Evolutionary conservation across 305 asterid genomes (phyloP).

Genomic region (Lippia alba): DNA sequence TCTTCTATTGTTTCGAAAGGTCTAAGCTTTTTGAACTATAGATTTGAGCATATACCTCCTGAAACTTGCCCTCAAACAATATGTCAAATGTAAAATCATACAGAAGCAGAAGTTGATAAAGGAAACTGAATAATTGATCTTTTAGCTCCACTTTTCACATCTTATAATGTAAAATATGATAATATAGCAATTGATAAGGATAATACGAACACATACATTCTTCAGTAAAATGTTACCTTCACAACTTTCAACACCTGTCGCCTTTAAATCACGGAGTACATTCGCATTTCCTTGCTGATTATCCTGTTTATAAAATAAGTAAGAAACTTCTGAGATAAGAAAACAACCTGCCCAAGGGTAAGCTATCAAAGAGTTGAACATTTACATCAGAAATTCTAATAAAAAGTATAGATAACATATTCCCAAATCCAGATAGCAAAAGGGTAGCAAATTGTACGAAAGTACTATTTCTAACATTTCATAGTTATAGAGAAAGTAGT

Average conservation of each 20-base stretch:
- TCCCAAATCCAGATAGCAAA: background rate
- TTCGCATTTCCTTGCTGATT: slow-evolving; percentile 49
- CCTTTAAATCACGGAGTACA: slow-evolving; percentile 62
- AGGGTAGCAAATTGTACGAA: slow-evolving; percentile 15
- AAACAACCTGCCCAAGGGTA: too few species aligned
- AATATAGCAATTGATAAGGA: background rate
- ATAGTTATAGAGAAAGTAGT: background rate
- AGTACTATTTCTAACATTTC: background rate
- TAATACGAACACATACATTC: background rate
- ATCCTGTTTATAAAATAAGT: slow-evolving; percentile 40
- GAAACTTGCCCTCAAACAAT: too few species aligned
- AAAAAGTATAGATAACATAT: slow-evolving; percentile 23
- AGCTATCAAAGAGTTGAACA: slow-evolving; percentile 21
- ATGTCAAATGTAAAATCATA: slow-evolving; percentile 36
- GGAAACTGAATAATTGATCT: slow-evolving; percentile 7
- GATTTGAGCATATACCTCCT: background rate
- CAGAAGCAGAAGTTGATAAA: slow-evolving; percentile 4
- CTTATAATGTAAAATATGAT: slow-evolving; percentile 4
- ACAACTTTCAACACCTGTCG: slow-evolving; percentile 51
- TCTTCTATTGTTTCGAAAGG: background rate
- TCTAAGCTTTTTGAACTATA: background rate
- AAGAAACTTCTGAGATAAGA: too few species aligned
- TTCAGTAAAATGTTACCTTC: slow-evolving; percentile 41
- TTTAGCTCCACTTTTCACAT: slow-evolving; percentile 1
- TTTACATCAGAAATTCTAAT: background rate